A percentile compares a stretch with the other conserved stretches of the same genome.
Conservation (phyloP, 1,284 basidiomycete genomes). For the Singerocomus inundabilis region DNA sequence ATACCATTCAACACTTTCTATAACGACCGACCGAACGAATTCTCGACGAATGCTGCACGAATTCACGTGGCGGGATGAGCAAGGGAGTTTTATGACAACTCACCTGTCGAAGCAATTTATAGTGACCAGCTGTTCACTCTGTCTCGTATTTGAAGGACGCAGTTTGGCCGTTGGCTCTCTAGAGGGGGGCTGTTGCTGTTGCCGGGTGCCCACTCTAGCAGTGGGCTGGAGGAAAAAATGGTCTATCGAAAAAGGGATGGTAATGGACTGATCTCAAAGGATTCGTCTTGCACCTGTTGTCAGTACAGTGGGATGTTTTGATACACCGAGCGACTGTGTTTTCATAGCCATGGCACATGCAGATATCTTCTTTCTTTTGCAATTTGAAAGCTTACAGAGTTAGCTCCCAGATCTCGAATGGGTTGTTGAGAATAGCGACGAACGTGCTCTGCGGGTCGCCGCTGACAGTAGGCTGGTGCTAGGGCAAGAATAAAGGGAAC, state of each 20-base stretch:
- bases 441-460: constrained; percentile 8
- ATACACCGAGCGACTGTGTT: constrained; percentile 23
- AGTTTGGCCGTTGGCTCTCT: constrained; percentile 16
- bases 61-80: constrained; percentile 28
- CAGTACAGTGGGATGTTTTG: constrained; percentile 23
- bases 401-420: neutral
- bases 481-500: constrained; percentile 17
- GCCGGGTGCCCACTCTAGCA: constrained; percentile 32
- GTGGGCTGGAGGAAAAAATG: constrained; percentile 30
- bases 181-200: constrained; percentile 22
- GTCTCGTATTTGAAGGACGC: constrained; percentile 12
- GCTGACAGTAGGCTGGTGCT: constrained; percentile 5
- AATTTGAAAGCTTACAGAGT: constrained; percentile 8
- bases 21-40: constrained; percentile 39
- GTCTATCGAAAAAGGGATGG: constrained; percentile 21
- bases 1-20: constrained; percentile 20
- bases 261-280: constrained; percentile 30
- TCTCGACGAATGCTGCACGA: constrained; percentile 48
- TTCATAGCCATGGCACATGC: constrained; percentile 25
- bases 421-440: neutral
- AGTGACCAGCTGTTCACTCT: constrained; percentile 12
- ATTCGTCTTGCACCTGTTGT: constrained; percentile 26
- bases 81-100: constrained; percentile 24
- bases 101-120: constrained; percentile 13
- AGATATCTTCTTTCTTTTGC: constrained; percentile 13